phyloP scores from a whole-genome alignment of 2,329 filamentous ascomycete genomes.

The Aspergillus ruber region DNA sequence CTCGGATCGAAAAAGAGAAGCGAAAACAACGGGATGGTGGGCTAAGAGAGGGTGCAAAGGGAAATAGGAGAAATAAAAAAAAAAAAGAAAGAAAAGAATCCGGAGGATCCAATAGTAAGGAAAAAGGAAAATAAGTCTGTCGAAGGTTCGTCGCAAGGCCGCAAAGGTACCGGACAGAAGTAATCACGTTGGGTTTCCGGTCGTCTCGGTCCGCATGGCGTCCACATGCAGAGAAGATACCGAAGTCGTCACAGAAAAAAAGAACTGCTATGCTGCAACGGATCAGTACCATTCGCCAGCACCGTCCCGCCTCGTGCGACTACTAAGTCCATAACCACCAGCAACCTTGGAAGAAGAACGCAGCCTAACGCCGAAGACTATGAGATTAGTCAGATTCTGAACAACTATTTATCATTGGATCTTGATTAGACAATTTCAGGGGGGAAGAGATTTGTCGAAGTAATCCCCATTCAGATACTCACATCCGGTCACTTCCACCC shows the following conservation, averaged over 20 bases:
- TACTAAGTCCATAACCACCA: conserved; percentile 45
- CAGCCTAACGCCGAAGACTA: conserved; percentile 81
- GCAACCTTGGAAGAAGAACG: conserved; percentile 72
- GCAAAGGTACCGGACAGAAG: conserved; percentile 15
- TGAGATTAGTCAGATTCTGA: conserved; percentile 72
- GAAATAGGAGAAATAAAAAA: conserved; percentile 24
- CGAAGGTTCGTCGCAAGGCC: conserved; percentile 22
- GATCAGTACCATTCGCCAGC: conserved; percentile 40
- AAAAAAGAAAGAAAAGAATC: conserved; percentile 9
- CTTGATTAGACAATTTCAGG: no score
- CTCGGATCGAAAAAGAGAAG: conserved; percentile 26
- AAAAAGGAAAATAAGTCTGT: conserved; percentile 17
- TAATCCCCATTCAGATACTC: conserved; percentile 68
- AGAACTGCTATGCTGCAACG: conserved; percentile 22
- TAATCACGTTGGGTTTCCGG: conserved; percentile 18
- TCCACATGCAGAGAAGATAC: conserved; percentile 16
- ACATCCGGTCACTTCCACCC: conserved; percentile 88
- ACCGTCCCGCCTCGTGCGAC: conserved; percentile 48
- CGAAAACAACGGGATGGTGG: conserved; percentile 28
- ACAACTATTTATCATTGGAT: conserved; percentile 15
- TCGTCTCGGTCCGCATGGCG: conserved; percentile 22
- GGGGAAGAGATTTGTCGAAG: conserved; percentile 54
- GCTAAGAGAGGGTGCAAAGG: conserved; percentile 31
- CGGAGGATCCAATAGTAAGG: conserved; percentile 24
- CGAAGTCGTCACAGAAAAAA: conserved; percentile 3